Conservation (phyloP, 306 rosid species). For the Hippophae tibetana region DNA sequence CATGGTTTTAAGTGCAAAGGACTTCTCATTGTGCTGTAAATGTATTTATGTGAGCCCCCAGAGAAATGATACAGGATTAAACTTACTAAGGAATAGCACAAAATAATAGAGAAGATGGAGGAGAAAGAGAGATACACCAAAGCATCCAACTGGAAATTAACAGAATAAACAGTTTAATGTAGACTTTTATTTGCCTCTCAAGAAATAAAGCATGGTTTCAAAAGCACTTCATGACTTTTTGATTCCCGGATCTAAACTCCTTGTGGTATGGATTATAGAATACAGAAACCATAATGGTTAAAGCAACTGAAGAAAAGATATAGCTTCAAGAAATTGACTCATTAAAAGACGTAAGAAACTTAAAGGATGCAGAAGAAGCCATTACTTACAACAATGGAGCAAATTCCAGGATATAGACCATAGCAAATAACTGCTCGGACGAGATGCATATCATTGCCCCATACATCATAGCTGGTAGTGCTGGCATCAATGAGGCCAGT, state of each 20-base stretch:
- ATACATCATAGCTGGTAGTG: constrained; percentile 40
- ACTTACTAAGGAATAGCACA: neutral
- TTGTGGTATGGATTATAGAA: too few species aligned
- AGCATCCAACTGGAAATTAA: too few species aligned
- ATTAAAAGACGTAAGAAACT: neutral
- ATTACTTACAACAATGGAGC: constrained; percentile 73
- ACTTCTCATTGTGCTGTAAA: constrained; percentile 85
- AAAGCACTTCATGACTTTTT: too few species aligned
- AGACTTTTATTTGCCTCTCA: too few species aligned
- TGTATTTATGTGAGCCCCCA: constrained; percentile 17
- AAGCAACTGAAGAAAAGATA: neutral
- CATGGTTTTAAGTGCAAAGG: constrained; percentile 81
- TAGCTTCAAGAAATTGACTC: constrained; percentile 3
- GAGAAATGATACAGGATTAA: neutral
- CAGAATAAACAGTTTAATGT: too few species aligned
- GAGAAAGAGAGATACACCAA: too few species aligned
- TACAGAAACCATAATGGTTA: neutral
- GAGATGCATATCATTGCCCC: constrained; percentile 67
- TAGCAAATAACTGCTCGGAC: constrained; percentile 71
- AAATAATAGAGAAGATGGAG: neutral
- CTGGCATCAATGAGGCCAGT: constrained; percentile 63
- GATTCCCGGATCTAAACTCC: too few species aligned
- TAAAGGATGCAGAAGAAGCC: constrained; percentile 7
- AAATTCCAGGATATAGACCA: constrained; percentile 90
- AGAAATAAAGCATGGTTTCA: too few species aligned